Evolutionary conservation across 305 asterid genomes (phyloP), one percentile per base, ranked within the genome.

Genomic region (Withania somnifera): DNA sequence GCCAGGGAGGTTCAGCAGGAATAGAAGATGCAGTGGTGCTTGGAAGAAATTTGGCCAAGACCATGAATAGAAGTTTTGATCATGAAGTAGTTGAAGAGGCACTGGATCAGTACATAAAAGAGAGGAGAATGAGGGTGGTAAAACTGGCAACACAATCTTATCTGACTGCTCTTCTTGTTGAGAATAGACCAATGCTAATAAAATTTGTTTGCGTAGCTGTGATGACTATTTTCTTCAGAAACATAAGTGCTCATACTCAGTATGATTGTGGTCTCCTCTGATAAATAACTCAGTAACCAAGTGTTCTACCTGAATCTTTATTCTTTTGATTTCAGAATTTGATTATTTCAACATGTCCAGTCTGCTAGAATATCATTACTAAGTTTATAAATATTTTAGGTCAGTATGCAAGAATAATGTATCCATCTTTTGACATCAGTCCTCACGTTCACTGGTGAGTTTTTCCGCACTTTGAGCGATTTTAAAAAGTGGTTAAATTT

Each of bases 21-120:
- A 6, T 86, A 4, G 90, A 88, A 79, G 90, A 88, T 22, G 87
- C 88, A 4, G 87, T 88, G 56, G 91, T 88, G 15, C 90, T 88
- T 45, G 86, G 86, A 6, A 85, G 91, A 80, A 83, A 82, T 51
- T 58, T 88, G 53, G 85, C 83, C 5, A 77, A 68, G 24, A 53
- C 68, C 15, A n/a, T 83, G 17, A 22, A 26, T 26, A 13, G 69
- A 36, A 32, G 6, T 10, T 61, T 32, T 10, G 56, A 52, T 17
- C 10, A 11, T 36, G 57, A 79, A 52, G 54, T 6, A 50, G 76
- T 84, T 53, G 87, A 32, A 69, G 82, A 79, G 67, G 90, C 88
- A 24, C 38, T 88, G 28, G 86, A 69, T 75, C 57, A 60, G 30
- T 87, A 85, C 15, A 82, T 85, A 19, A 84, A 80, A 79, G 89